Percentiles rank a stretch among this genome's conserved stretches.
These are phyloP conservation scores for Cynanchum wilfordii DNA, from an alignment of 257 asterid species.

Conservation along the genomic window DNA sequence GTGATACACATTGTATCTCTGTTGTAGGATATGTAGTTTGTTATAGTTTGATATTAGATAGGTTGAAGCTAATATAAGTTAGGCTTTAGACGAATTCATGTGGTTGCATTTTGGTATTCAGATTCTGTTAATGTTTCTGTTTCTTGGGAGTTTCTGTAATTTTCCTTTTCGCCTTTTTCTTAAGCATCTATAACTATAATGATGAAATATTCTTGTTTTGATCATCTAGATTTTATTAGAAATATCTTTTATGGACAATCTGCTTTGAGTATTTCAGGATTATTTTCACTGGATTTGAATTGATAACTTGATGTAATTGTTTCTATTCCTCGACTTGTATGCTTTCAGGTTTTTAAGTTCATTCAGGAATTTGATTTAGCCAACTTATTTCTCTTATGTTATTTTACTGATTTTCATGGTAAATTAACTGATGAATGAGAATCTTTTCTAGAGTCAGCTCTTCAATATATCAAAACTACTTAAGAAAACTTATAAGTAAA, in stretches of 20 bases:
- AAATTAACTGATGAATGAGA: not conserved
- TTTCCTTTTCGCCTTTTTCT: not conserved
- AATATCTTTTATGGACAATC: not conserved
- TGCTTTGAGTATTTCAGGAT: not conserved
- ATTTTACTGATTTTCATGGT: conserved; percentile 2
- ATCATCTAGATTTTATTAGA: not conserved
- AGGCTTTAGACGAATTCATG: not conserved
- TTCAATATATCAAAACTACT: too few relatives aligned
- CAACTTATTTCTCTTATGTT: not conserved
- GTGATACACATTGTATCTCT: not conserved
- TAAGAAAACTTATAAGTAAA: too few relatives aligned
- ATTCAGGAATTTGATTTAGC: not conserved
- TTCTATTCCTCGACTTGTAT: not conserved
- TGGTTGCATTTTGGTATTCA: not conserved
- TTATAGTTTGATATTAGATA: too few relatives aligned
- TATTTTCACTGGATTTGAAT: conserved; percentile 4
- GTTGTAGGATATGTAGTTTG: not conserved
- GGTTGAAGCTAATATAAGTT: not conserved
- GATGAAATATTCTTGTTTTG: not conserved
- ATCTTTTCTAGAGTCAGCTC: not conserved
- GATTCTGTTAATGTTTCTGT: not conserved
- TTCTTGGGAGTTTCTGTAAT: not conserved
- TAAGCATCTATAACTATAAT: not conserved
- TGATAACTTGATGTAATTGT: not conserved
- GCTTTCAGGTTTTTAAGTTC: not conserved